Conservation (phyloP, 2,329 filamentous ascomycete genomes). For the Aspergillus sp. region DNA sequence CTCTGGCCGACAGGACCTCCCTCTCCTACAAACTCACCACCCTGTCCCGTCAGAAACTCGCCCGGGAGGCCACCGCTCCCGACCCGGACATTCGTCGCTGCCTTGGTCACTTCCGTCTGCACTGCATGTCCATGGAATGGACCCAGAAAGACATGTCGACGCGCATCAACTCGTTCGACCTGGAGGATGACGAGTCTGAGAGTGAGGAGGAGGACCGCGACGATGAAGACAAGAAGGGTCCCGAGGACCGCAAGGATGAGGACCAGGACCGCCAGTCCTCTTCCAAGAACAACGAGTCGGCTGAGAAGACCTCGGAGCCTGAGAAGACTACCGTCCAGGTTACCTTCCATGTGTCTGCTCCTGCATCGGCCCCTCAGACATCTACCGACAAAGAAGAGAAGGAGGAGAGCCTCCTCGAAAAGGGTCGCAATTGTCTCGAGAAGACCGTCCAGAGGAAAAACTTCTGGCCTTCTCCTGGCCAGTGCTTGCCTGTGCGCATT, state of each 20-base stretch:
- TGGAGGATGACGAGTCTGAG: slow-evolving; percentile 38
- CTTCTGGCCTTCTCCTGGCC: slow-evolving; percentile 28
- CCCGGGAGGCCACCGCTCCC: slow-evolving; percentile 38
- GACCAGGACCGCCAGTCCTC: not conserved
- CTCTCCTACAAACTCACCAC: slow-evolving; percentile 40
- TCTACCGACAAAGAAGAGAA: slow-evolving; percentile 14
- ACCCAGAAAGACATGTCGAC: slow-evolving; percentile 39
- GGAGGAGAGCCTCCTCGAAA: slow-evolving; percentile 28
- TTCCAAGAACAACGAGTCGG: not conserved
- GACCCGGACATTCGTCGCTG: slow-evolving; percentile 40
- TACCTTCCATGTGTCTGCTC: slow-evolving; percentile 21
- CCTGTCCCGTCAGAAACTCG: slow-evolving; percentile 39
- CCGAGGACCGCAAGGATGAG: slow-evolving; percentile 8
- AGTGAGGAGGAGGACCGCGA: slow-evolving; percentile 17
- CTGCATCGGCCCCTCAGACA: not conserved
- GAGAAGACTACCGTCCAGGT: slow-evolving; percentile 17
- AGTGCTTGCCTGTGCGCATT: slow-evolving; percentile 27
- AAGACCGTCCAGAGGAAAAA: slow-evolving; percentile 28
- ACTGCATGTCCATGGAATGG: slow-evolving; percentile 37
- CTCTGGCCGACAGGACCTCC: slow-evolving; percentile 37
- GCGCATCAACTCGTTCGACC: slow-evolving; percentile 39
- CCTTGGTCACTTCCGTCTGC: slow-evolving; percentile 38
- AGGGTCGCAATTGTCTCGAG: slow-evolving; percentile 32
- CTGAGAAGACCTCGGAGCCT: slow-evolving; percentile 6
- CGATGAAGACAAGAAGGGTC: slow-evolving; percentile 16